Evolutionary conservation across 2,329 filamentous ascomycete genomes (phyloP).

Genomic region (Colletotrichum trifolii): DNA sequence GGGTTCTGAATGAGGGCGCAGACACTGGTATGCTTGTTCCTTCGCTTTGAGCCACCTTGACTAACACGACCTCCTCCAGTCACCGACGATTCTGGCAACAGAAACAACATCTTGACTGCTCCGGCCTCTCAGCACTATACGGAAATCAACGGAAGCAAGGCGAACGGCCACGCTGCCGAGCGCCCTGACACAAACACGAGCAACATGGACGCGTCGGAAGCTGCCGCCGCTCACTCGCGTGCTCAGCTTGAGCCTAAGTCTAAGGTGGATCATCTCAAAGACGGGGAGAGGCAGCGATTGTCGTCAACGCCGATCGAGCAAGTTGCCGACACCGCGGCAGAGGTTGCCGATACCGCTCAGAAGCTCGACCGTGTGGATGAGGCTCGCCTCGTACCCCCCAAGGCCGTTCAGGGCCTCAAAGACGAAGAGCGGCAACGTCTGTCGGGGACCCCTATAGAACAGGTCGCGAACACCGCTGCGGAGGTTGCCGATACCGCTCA

Average conservation of each 20-base stretch:
- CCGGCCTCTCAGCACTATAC: conserved; percentile 16
- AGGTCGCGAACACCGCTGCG: conserved; percentile 54
- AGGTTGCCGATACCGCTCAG: conserved; percentile 46
- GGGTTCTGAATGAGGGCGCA: conserved; percentile 73
- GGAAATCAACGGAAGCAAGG: conserved; percentile 22
- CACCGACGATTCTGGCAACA: conserved; percentile 58
- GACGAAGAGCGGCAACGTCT: conserved; percentile 28
- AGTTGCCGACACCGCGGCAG: conserved; percentile 54
- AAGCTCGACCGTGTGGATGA: too few species aligned
- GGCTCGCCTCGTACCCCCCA: too few species aligned
- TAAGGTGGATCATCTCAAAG: conserved; percentile 23
- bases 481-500: conserved; percentile 52
- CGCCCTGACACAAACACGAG: not conserved
- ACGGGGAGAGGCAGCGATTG: conserved; percentile 46
- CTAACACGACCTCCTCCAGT: conserved; percentile 40
- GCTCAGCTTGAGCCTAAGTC: conserved; percentile 40
- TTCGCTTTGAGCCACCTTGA: not conserved
- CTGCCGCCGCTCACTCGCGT: not conserved
- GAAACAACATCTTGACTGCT: conserved; percentile 58
- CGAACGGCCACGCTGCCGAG: not conserved
- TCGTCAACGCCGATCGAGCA: conserved; percentile 53
- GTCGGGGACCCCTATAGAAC: conserved; percentile 51
- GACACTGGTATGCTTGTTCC: conserved; percentile 62
- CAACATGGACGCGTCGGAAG: conserved; percentile 19
- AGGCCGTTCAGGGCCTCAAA: too few species aligned